Evolutionary conservation across 805 yeast genomes (phyloP).

Genomic region (Candida ortonii): DNA sequence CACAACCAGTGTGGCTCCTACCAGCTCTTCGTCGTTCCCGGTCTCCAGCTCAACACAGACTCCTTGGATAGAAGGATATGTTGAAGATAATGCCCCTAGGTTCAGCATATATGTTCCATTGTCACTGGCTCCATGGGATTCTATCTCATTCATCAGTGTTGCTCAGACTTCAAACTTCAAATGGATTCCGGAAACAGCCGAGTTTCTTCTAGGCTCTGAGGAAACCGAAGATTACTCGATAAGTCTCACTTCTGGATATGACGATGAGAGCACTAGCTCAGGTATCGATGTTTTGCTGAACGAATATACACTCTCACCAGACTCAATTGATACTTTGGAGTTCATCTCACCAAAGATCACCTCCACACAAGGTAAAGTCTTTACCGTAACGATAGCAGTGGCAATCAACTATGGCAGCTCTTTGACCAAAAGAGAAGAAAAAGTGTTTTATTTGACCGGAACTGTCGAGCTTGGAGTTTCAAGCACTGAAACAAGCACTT

Average conservation of each 20-base stretch:
- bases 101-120: conserved; percentile 22
- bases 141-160: conserved; percentile 17
- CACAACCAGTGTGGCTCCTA: conserved; percentile 10
- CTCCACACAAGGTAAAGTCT: conserved; percentile 21
- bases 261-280: conserved; percentile 12
- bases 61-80: conserved; percentile 20
- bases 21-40: conserved; percentile 7
- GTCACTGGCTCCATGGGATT: conserved; percentile 19
- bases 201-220: conserved; percentile 9
- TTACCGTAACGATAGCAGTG: conserved; percentile 24
- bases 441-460: conserved; percentile 20
- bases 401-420: conserved; percentile 7
- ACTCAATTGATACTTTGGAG: conserved; percentile 10
- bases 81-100: conserved; percentile 18
- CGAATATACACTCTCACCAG: conserved; percentile 7
- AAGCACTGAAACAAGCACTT: too few species aligned
- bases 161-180: conserved; percentile 17
- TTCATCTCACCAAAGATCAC: conserved; percentile 14
- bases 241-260: conserved; percentile 7
- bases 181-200: conserved; percentile 19
- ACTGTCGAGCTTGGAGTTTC: conserved; percentile 11
- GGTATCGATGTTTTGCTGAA: conserved; percentile 14
- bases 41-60: conserved; percentile 12
- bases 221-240: conserved; percentile 3
- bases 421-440: conserved; percentile 18